These are phyloP conservation scores for Jatropha podagrica DNA, from an alignment of 441 rosid species.

Conservation along the genomic window DNA sequence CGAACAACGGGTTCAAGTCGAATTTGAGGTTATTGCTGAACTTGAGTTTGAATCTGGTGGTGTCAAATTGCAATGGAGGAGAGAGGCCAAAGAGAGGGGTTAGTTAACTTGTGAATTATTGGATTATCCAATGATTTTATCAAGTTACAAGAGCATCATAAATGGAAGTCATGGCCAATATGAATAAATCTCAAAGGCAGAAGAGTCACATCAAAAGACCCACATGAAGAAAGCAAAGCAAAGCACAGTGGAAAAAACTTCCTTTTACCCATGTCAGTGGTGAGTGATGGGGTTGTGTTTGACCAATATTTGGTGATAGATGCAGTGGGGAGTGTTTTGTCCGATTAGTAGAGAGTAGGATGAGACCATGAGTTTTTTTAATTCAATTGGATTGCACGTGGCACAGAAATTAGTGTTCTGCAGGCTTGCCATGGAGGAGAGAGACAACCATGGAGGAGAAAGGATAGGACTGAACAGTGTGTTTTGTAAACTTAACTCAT, in stretches of 20 bases:
- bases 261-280: conserved; percentile 30
- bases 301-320: conserved; percentile 27
- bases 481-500: too few species aligned
- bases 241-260: not conserved
- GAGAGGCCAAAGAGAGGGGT: too few species aligned
- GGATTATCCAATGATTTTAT: not conserved
- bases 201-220: conserved; percentile 35
- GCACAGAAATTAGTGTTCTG: too few species aligned
- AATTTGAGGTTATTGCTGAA: too few species aligned
- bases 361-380: not conserved
- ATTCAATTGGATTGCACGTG: not conserved
- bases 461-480: too few species aligned
- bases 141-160: conserved; percentile 3
- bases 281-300: conserved; percentile 38
- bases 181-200: conserved; percentile 22
- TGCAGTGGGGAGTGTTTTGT: not conserved
- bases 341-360: not conserved
- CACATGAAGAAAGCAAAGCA: conserved; percentile 15
- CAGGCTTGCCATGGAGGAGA: too few species aligned
- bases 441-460: too few species aligned
- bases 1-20: too few species aligned
- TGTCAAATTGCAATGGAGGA: too few species aligned
- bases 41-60: too few species aligned
- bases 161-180: not conserved
- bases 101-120: too few species aligned